Percentiles rank a stretch among this genome's conserved stretches.
Conservation (phyloP, 306 rosid species). For the Rosa persica region DNA sequence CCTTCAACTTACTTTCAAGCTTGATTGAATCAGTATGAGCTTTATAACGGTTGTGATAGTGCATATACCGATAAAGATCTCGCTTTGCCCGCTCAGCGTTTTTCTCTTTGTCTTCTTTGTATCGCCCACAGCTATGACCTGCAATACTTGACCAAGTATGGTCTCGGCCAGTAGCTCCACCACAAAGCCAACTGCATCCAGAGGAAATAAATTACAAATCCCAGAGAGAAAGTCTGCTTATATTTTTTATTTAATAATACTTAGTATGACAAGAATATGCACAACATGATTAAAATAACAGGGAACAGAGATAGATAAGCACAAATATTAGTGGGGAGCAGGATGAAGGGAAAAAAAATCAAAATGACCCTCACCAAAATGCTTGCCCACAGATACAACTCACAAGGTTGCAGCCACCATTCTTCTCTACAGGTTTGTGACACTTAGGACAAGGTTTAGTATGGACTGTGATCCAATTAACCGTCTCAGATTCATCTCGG, state of each 20-base stretch:
- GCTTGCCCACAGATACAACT: conserved; percentile 94
- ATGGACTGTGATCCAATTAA: conserved; percentile 96
- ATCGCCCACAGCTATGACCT: conserved; percentile 97
- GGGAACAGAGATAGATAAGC: conserved; percentile 9
- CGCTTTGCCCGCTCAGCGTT: conserved; percentile 82
- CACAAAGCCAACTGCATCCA: conserved; percentile 93
- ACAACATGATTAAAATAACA: conserved; percentile 1
- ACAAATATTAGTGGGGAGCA: background rate
- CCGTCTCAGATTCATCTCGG: conserved; percentile 95
- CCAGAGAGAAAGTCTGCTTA: background rate
- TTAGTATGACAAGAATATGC: background rate
- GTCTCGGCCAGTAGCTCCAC: conserved; percentile 88
- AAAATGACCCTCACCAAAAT: conserved; percentile 68
- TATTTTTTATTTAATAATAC: background rate
- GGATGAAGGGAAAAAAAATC: background rate
- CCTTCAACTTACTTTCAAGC: conserved; percentile 83
- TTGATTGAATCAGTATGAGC: conserved; percentile 96
- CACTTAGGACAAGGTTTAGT: conserved; percentile 97
- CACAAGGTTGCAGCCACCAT: conserved; percentile 98
- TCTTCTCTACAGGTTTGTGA: conserved; percentile 94
- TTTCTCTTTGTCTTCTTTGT: conserved; percentile 58
- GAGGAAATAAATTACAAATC: conserved; percentile 14
- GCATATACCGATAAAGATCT: conserved; percentile 83
- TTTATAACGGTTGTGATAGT: conserved; percentile 88
- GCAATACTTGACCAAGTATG: conserved; percentile 85